phyloP scores from a whole-genome alignment of 768 basidiomycete genomes.

The Coprinellus micaceus region DNA sequence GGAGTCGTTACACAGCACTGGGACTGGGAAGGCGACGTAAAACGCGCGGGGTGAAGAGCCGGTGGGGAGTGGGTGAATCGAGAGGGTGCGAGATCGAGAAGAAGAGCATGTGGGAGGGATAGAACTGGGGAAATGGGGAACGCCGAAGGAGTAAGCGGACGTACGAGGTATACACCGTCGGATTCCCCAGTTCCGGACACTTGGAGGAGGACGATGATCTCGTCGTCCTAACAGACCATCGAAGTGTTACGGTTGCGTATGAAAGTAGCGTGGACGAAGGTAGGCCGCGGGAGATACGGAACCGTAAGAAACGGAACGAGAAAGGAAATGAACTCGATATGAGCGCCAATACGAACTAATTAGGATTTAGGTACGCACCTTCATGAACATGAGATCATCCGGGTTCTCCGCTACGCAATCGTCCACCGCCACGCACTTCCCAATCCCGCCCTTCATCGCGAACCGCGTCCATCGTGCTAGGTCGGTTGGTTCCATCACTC shows the following conservation, averaged over 20 bases:
- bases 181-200: conserved; percentile 38
- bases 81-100: not conserved
- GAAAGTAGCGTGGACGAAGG: too few relatives aligned
- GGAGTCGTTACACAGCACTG: not conserved
- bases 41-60: too few relatives aligned
- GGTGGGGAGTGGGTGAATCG: too few relatives aligned
- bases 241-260: too few relatives aligned
- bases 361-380: too few relatives aligned
- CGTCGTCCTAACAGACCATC: too few relatives aligned
- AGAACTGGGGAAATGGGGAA: too few relatives aligned
- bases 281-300: too few relatives aligned
- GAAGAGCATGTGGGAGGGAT: too few relatives aligned
- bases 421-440: conserved; percentile 65
- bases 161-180: conserved; percentile 59
- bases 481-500: conserved; percentile 62
- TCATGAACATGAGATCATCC: conserved; percentile 85
- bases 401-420: conserved; percentile 74
- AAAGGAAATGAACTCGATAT: conserved; percentile 1
- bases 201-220: conserved; percentile 76
- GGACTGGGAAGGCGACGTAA: too few relatives aligned
- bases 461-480: conserved; percentile 82
- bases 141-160: too few relatives aligned
- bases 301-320: conserved; percentile 1
- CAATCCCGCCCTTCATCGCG: conserved; percentile 82
- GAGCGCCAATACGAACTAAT: not conserved